phyloP scores from a whole-genome alignment of 306 rosid species.

The Cajanus cajan region DNA sequence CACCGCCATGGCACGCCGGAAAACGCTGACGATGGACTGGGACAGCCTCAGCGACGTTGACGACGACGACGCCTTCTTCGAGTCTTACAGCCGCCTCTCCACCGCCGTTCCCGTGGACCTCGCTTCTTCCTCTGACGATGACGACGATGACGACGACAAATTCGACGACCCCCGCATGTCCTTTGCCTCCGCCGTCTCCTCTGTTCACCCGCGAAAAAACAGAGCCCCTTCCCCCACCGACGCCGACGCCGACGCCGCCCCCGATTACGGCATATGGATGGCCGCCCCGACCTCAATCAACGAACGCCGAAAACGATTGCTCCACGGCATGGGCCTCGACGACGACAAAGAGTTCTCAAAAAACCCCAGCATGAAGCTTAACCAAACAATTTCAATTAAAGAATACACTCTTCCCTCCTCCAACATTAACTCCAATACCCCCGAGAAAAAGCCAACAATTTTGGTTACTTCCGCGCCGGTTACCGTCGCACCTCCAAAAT shows the following conservation, averaged over 20 bases:
- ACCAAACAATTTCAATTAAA: neutral
- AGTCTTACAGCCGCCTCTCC: constrained; percentile 46
- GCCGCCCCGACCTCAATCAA: constrained; percentile 52
- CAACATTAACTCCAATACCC: neutral
- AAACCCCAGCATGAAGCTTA: neutral
- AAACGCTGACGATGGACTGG: constrained; percentile 59
- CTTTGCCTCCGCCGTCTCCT: constrained; percentile 50
- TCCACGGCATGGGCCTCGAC: constrained; percentile 60
- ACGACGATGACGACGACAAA: constrained; percentile 12
- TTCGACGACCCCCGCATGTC: constrained; percentile 60
- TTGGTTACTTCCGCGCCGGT: neutral
- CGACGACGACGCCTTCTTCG: constrained; percentile 54
- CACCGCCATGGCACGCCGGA: constrained; percentile 47
- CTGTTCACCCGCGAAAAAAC: constrained; percentile 23
- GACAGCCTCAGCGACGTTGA: constrained; percentile 57
- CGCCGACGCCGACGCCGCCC: neutral
- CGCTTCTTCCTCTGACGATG: constrained; percentile 42
- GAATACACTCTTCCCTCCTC: neutral
- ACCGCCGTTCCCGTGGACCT: constrained; percentile 37
- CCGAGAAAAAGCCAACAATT: neutral
- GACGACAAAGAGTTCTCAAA: constrained; percentile 29
- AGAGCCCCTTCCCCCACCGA: constrained; percentile 12
- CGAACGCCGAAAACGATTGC: constrained; percentile 55
- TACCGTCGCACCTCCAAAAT: neutral
- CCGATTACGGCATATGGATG: constrained; percentile 68